Base-by-base conservation (phyloP, 2,329 filamentous ascomycete species). In the Simplicillium aogashimaense region DNA sequence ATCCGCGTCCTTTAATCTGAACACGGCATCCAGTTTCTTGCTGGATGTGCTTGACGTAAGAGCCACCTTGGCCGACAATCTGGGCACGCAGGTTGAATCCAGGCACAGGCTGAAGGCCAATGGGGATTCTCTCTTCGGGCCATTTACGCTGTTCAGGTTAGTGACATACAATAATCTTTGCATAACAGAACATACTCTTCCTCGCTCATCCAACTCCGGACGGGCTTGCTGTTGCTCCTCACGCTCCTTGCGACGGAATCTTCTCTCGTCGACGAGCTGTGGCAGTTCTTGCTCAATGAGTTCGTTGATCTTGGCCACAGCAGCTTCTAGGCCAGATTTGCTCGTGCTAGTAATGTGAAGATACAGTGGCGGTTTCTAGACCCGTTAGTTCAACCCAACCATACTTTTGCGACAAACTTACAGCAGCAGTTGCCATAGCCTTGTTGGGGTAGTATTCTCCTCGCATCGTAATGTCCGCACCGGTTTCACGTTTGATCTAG, bases 31-130 rank as follows among this genome's bases (percentile, higher is more conserved):
- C 77, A 12, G 92, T 97, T 63, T 95, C 88, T 57, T 89, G 81
- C 63, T 97, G 92, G 49, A 98, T 97, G 57, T 95, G 90, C 64
- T 98, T 98, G 45, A 98, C 92, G 57, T 97, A 95, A 34, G 86
- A 84, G 44, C 92, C 92, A 28, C 88, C 88, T 51, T 90, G 85
- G 37, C 92, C 92, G 40, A 98, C 92, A 36, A 98, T 90, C 58
- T 97, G 89, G 39, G 92, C 92, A 47, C 92, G 84, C 36, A 98
- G 70, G 56, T 98, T 98, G 66, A 98, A 98, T 15, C 92, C 92
- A 17, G 82, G 86, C 39, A 97, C 78, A 0, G 90, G 86, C 51
- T 97, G 92, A 42, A 98, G 78, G 46, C 81, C 79, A 51, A 98
- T 89, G 2, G 87, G 82, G 37, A 98, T 94, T 53, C 85, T 87